Percentiles rank a stretch among this genome's conserved stretches.
Conservation (phyloP, 805 yeast genomes). For the Limtongia smithiae region DNA sequence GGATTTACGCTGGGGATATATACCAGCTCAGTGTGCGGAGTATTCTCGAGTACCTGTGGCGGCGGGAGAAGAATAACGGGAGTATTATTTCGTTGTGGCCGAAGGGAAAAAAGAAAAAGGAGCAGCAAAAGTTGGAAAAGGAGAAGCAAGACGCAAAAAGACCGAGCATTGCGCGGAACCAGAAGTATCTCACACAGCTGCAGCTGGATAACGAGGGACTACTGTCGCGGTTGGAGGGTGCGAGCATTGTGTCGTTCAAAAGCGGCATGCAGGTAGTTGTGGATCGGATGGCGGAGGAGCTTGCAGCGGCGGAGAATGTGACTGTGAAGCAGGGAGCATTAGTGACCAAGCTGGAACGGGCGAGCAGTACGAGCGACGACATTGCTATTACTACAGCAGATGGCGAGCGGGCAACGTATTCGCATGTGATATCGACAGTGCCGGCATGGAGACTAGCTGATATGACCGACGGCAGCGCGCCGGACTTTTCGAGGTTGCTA, state of each 20-base stretch:
- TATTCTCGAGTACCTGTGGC: conserved; percentile 16
- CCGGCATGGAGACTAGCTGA: conserved; percentile 19
- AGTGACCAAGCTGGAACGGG: conserved; percentile 8
- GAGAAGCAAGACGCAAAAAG: neutral
- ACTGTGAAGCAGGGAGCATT: conserved; percentile 1
- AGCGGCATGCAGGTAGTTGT: conserved; percentile 19
- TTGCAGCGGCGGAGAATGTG: conserved; percentile 3
- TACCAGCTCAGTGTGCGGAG: conserved; percentile 51
- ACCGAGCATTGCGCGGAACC: neutral
- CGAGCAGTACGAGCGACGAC: too few relatives aligned
- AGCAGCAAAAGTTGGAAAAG: neutral
- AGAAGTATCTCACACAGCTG: conserved; percentile 16
- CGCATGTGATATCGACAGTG: conserved; percentile 36
- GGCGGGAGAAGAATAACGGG: conserved; percentile 12
- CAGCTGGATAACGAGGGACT: conserved; percentile 35
- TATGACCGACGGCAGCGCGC: conserved; percentile 4
- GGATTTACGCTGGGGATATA: conserved; percentile 87
- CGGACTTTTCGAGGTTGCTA: conserved; percentile 6
- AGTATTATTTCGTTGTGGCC: conserved; percentile 11
- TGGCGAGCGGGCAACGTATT: conserved; percentile 4
- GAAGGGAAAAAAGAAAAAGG: neutral
- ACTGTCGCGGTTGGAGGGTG: conserved; percentile 5
- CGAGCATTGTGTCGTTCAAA: conserved; percentile 16
- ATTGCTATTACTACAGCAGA: conserved; percentile 7
- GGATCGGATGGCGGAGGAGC: conserved; percentile 1